A percentile compares a stretch with the other conserved stretches of the same genome.
Conservation (phyloP, 345 rosid species). For the Populus ilicifolia region DNA sequence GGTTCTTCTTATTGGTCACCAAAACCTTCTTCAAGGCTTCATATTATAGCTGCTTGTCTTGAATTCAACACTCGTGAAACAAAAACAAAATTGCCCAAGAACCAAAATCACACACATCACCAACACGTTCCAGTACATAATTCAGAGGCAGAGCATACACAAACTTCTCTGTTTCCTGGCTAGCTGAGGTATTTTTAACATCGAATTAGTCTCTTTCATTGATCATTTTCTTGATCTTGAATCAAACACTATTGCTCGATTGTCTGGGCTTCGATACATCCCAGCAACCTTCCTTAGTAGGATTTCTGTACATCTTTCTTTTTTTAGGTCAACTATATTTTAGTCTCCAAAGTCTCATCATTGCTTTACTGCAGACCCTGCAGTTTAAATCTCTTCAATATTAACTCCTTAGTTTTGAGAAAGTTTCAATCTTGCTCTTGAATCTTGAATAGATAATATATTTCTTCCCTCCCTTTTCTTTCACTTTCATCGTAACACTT, state of each 20-base stretch:
- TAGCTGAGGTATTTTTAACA: background rate
- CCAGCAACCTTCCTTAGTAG: too few species aligned
- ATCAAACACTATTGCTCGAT: background rate
- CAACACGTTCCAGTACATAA: background rate
- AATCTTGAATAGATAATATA: background rate
- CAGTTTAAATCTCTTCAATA: background rate
- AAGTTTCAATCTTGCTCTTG: background rate
- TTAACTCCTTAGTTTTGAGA: background rate
- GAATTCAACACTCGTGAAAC: background rate
- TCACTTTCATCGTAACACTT: background rate
- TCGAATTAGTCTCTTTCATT: background rate
- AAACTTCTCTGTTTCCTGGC: background rate
- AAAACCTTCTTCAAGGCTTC: too few species aligned
- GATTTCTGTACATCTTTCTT: too few species aligned
- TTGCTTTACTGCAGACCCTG: background rate
- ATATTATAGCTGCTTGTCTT: too few species aligned
- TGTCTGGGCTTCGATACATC: background rate
- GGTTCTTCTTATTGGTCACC: background rate
- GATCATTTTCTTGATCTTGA: background rate
- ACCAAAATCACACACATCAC: background rate
- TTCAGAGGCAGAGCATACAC: background rate
- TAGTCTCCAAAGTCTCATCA: background rate
- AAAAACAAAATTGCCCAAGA: background rate
- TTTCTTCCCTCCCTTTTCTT: background rate
- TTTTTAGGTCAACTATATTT: background rate